A percentile compares a stretch with the other conserved stretches of the same genome.
These are phyloP conservation scores for Phellopilus nigrolimitatus DNA, from an alignment of 1,284 basidiomycete species.

Conservation along the genomic window DNA sequence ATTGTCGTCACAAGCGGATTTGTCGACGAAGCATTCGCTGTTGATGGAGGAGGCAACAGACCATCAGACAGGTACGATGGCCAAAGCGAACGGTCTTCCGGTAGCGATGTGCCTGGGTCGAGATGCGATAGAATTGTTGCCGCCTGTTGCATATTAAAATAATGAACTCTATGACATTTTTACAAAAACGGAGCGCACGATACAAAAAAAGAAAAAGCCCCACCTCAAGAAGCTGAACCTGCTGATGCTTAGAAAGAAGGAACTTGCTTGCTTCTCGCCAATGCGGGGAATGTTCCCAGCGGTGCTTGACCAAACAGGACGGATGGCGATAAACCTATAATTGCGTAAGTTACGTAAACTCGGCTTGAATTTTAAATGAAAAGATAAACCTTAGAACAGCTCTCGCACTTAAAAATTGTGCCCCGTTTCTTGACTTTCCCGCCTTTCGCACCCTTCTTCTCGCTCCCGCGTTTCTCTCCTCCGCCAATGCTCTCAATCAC, in stretches of 20 bases:
- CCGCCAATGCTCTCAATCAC: slow-evolving; percentile 35
- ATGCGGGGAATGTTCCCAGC: slow-evolving; percentile 96
- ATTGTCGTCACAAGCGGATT: slow-evolving; percentile 4
- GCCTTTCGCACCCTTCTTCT: slow-evolving; percentile 26
- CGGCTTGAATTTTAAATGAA: background rate
- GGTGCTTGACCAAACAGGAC: slow-evolving; percentile 92
- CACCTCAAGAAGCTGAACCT: slow-evolving; percentile 94
- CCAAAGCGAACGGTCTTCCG: slow-evolving; percentile 89
- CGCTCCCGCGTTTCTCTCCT: slow-evolving; percentile 28
- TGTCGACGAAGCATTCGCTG: slow-evolving; percentile 10
- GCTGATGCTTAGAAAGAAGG: slow-evolving; percentile 94
- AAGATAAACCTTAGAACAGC: slow-evolving; percentile 73
- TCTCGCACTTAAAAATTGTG: slow-evolving; percentile 88
- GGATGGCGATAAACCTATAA: slow-evolving; percentile 87
- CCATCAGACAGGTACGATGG: slow-evolving; percentile 73
- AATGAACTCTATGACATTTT: background rate
- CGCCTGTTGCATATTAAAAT: slow-evolving; percentile 46
- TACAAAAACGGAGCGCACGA: background rate
- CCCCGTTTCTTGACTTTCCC: slow-evolving; percentile 64
- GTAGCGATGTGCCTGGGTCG: slow-evolving; percentile 75
- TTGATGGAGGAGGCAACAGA: slow-evolving; percentile 52
- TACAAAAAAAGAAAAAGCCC: slow-evolving; percentile 12
- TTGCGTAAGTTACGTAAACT: slow-evolving; percentile 4
- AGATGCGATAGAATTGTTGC: slow-evolving; percentile 92
- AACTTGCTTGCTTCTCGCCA: slow-evolving; percentile 97